These are phyloP conservation scores for Pulveroboletus frians DNA, from an alignment of 768 basidiomycete genomes.

Conservation along the genomic window DNA sequence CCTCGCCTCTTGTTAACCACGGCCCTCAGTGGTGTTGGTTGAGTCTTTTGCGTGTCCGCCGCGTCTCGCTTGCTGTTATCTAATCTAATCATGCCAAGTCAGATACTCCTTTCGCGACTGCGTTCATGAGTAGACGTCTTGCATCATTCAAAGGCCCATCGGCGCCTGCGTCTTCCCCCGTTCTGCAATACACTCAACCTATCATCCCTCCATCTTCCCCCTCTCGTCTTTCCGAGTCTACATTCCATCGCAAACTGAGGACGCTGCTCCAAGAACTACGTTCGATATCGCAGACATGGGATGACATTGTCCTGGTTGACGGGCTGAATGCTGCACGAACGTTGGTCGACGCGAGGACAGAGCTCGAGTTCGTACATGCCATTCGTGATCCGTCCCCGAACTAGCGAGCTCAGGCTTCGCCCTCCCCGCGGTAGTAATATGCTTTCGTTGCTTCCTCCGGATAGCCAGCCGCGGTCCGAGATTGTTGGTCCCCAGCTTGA, in stretches of 20 bases:
- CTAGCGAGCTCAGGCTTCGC: background rate
- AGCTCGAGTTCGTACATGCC: slow-evolving; percentile 65
- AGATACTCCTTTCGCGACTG: background rate
- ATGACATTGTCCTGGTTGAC: slow-evolving; percentile 74
- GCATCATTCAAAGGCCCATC: slow-evolving; percentile 80
- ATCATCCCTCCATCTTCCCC: slow-evolving; percentile 39
- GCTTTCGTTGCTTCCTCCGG: slow-evolving; percentile 47
- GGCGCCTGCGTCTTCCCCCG: slow-evolving; percentile 65
- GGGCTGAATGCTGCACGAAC: slow-evolving; percentile 70
- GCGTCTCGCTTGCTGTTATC: background rate
- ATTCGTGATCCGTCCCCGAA: background rate
- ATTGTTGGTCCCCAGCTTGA: slow-evolving; percentile 62
- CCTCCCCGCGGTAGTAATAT: slow-evolving; percentile 46
- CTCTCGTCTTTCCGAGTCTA: slow-evolving; percentile 53
- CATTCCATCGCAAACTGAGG: slow-evolving; percentile 75
- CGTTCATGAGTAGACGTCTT: slow-evolving; percentile 49
- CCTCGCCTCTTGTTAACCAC: background rate
- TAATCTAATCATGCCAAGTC: slow-evolving; percentile 19
- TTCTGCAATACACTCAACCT: slow-evolving; percentile 37
- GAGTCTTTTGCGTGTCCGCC: no score
- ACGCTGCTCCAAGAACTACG: slow-evolving; percentile 64
- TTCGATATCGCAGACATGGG: slow-evolving; percentile 65
- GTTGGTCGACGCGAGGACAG: slow-evolving; percentile 74
- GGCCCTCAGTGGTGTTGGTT: no score
- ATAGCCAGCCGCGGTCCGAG: slow-evolving; percentile 50